Evolutionary conservation across 2,329 filamentous ascomycete genomes (phyloP), one percentile per base, ranked within the genome.

Genomic region (Fusarium fujikuroi): DNA sequence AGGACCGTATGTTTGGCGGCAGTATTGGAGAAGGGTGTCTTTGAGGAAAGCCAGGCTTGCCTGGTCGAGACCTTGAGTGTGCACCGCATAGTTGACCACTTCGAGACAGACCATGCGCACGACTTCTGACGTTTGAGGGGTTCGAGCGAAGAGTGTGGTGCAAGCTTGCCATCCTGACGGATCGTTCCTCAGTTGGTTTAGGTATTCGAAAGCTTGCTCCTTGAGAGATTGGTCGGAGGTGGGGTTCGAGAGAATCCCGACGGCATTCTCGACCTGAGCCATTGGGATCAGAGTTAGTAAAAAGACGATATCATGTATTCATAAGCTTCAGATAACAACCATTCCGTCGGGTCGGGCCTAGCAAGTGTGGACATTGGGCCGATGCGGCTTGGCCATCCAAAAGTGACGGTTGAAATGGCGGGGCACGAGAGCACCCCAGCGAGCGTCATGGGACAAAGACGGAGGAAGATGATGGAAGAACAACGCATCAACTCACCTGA

Each of bases 141-240:
- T 88, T 80, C 93, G 91, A 61, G 91, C 93, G 85, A 98, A 98
- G 76, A 99, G 91, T 40, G 89, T 85, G 60, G 96, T 90, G 84
- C 95, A 97, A 77, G 94, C 90, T 83, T 97, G 95, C 94, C 95
- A 97, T 83, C 92, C 95, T 79, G 93, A 91, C 53, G 93, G 90
- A 80, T 98, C 92, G 79, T 91, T 86, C 74, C 95, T 91, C 71
- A 98, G 87, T 80, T 95, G 94, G 82, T 90, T 87, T 58, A 93
- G 87, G 82, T 93, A 97, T 61, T 94, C 90, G 81, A 93, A 93
- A 75, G 95, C 95, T 85, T 97, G 95, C 69, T 85, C 84, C 84
- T 95, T 95, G 79, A 97, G 87, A 75, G 87, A 84, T 79, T 89
- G 91, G 83, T 95, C 91, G 78, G 94, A 92, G 78, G 88, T 85